Base-by-base conservation (phyloP, 176 grass and related monocot genomes). In the Tillandsia leiboldiana region DNA sequence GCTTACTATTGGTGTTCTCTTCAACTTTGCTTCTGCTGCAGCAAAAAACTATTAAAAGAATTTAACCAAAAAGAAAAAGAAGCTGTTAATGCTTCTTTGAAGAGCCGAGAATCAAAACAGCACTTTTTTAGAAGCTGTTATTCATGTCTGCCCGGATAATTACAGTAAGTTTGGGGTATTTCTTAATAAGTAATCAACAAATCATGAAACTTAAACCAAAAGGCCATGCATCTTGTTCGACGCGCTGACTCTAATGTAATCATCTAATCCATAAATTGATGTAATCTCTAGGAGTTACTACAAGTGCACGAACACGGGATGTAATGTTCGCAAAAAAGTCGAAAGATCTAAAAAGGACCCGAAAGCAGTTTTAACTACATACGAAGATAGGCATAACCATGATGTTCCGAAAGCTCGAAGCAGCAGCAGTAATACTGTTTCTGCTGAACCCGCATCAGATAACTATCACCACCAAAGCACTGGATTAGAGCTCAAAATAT, bases 351-450 rank as follows among this genome's bases (percentile, higher is more conserved):
- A 26, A 10, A 48, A 26, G 48, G 64, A 67, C 17, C 24, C 26
- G 8, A 48, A 67, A 49, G 7, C 64, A n/a, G 64, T 20, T 67
- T 47, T 67, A 49, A 67, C 64, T 8, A 67, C 64, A 20, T 67
- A 67, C 9, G 64, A 67, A 47, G 64, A 29, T 9, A 67, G 48
- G 48, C 64, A 67, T 67, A 67, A 67, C 64, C 64, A 67, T 42
- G 28, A 49, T 18, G 29, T 48, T 5, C 65, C 64, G 49, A 29
- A 12, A 67, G 64, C 64, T 67, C 29, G 64, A 42, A 48, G 29
- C 27, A 67, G 13, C 33, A 48, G 5, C 64, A 13, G 10, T 42
- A 47, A 15, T n/a, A 13, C 33, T 2, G 12, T 15, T n/a, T 47
- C 15, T 48, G 24, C 27, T 28, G 64, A 1, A 1, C 28, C 64